Evolutionary conservation across 2,329 filamentous ascomycete genomes (phyloP).

Genomic region (Clarireedia sp.): DNA sequence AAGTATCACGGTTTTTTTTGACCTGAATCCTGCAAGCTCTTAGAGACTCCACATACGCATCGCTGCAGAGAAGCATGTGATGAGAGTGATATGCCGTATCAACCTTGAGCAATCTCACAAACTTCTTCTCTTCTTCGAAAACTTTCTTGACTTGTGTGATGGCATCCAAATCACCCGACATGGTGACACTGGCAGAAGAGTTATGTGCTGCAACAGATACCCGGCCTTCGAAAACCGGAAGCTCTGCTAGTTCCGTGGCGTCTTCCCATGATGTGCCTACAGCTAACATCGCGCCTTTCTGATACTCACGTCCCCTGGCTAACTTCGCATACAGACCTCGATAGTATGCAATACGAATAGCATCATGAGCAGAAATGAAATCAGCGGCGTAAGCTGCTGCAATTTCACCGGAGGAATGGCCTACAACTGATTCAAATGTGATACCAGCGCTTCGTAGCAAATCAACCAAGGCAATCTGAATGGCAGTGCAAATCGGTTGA

Average conservation of each 20-base stretch:
- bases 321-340: conserved; percentile 13
- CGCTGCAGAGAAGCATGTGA: conserved; percentile 11
- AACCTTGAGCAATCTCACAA: conserved; percentile 10
- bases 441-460: conserved; percentile 36
- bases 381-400: conserved; percentile 33
- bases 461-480: conserved; percentile 40
- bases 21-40: neutral
- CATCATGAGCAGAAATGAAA: conserved; percentile 26
- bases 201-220: conserved; percentile 26
- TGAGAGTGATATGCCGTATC: conserved; percentile 23
- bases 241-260: conserved; percentile 13
- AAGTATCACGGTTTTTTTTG: too few relatives aligned
- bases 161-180: conserved; percentile 21
- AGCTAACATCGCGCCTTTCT: conserved; percentile 22
- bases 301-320: conserved; percentile 3
- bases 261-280: conserved; percentile 18
- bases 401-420: conserved; percentile 32
- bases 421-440: conserved; percentile 31
- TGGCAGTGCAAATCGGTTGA: conserved; percentile 38
- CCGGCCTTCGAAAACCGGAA: neutral
- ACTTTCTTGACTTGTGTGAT: conserved; percentile 6
- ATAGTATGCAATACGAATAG: conserved; percentile 22
- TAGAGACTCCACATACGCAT: conserved; percentile 6
- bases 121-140: conserved; percentile 15
- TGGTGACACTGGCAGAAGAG: conserved; percentile 16